Evolutionary conservation across 116 monocot genomes (phyloP), one percentile per base, ranked within the genome.

Genomic region (Phalaenopsis hybrid): DNA sequence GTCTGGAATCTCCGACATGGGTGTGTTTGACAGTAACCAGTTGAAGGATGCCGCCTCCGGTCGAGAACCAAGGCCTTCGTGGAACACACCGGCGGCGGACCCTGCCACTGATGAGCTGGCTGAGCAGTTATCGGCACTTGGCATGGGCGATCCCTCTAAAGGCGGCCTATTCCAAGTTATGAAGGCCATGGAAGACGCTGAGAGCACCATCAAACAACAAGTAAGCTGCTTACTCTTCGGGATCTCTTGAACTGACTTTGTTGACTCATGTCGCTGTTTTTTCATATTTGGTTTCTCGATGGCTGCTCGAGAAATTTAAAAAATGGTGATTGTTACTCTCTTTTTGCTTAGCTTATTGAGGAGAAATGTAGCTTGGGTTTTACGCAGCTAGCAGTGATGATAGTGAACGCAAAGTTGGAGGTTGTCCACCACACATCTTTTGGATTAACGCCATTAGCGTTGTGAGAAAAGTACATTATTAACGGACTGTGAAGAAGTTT

Each of bases 101-200:
- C 67, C 68, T 11, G 79, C 45, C 21, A 79, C 80, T 48, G 78
- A 43, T 57, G 78, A 80, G 33, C 55, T 91, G 52, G 61, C 81
- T 16, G 86, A 89, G 20, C 86, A 78, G 61, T 82, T 89, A 49
- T 52, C 85, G 45, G 80, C 79, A 17, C 8, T 91, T 57, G 92
- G 48, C 10, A 75, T 87, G 49, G 28, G 79, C 17, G 94, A 85
- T 48, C 77, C 74, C 25, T 20, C 85, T 57, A 84, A 86, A 52
- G 86, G 84, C 18, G 84, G 84, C 84, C 74, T 92, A 23, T 68
- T 81, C 57, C 91, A 92, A 80, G 89, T 92, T n/a, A 87, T 92
- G 79, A 84, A 77, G 82, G 95, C 95, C 10, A 89, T 95, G 59
- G 91, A 95, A 84, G 91, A 86, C 70, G 95, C 95, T 4, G 92